These are phyloP conservation scores for Fagopyrum esculentum DNA, from an alignment of 148 eudicot genomes.

Conservation along the genomic window DNA sequence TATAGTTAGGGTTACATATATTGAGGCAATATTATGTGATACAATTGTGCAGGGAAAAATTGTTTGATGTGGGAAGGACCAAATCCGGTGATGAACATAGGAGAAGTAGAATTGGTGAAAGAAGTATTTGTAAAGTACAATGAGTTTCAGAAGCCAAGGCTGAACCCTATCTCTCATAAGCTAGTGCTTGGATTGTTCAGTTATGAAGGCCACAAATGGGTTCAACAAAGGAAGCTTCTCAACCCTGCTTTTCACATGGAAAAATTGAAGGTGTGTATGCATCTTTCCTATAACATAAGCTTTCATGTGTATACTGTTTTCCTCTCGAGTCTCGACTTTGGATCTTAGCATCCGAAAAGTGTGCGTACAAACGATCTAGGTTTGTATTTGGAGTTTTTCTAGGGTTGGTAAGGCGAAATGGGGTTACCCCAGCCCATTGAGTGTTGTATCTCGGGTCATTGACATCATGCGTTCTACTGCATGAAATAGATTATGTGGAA, in stretches of 20 bases:
- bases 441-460: too few relatives aligned
- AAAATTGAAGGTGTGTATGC: constrained; percentile 27
- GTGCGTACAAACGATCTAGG: too few relatives aligned
- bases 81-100: constrained; percentile 26
- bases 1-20: too few relatives aligned
- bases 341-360: too few relatives aligned
- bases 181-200: constrained; percentile 24
- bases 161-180: constrained; percentile 26
- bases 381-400: too few relatives aligned
- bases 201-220: constrained; percentile 39
- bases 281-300: too few relatives aligned
- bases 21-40: not conserved
- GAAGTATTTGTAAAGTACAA: constrained; percentile 27
- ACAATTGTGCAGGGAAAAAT: constrained; percentile 24
- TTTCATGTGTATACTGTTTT: too few relatives aligned
- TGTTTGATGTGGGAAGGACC: constrained; percentile 35
- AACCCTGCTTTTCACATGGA: constrained; percentile 43
- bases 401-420: too few relatives aligned
- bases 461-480: too few relatives aligned
- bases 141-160: constrained; percentile 30
- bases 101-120: constrained; percentile 26
- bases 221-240: constrained; percentile 29
- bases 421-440: too few relatives aligned
- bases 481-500: too few relatives aligned
- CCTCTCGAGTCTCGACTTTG: too few relatives aligned